A percentile compares a stretch with the other conserved stretches of the same genome.
These are phyloP conservation scores for Picochlorum sp. DNA, from an alignment of 139 green algal genomes.

Conservation along the genomic window DNA sequence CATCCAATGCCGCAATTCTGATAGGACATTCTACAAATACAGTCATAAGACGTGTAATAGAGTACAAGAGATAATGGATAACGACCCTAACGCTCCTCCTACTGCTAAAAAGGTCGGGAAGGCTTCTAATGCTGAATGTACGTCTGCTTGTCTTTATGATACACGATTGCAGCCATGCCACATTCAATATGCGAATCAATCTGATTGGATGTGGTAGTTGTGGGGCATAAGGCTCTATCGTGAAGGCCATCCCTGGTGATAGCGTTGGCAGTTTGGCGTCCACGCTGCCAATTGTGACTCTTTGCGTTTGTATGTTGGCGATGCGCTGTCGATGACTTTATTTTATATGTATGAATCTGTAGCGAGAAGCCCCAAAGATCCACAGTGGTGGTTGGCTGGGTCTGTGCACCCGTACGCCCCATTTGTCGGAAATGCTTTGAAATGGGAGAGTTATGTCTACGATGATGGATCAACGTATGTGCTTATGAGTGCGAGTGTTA, in stretches of 20 bases:
- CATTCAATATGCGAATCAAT: too few relatives aligned
- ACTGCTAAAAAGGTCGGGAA: constrained; percentile 8
- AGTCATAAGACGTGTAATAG: neutral
- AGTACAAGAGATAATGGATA: neutral
- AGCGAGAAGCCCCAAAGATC: constrained; percentile 27
- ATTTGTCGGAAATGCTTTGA: constrained; percentile 74
- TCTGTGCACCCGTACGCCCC: constrained; percentile 71
- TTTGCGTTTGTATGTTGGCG: too few relatives aligned
- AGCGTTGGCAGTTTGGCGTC: too few relatives aligned
- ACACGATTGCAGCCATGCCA: too few relatives aligned
- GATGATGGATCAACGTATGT: constrained; percentile 86
- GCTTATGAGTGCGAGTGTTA: neutral
- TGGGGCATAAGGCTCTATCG: too few relatives aligned
- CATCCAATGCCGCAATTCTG: neutral
- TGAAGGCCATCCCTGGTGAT: too few relatives aligned
- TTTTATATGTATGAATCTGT: neutral
- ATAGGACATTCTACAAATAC: neutral
- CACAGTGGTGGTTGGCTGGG: constrained; percentile 58
- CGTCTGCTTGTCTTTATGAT: neutral
- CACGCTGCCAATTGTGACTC: too few relatives aligned
- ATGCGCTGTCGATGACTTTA: too few relatives aligned
- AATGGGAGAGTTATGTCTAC: constrained; percentile 79
- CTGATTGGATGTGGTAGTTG: too few relatives aligned
- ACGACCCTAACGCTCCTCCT: constrained; percentile 4
- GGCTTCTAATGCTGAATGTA: constrained; percentile 12